Evolutionary conservation across 768 basidiomycete species (phyloP), one percentile per base, ranked within the genome.

Genomic region (Multifurca ochricompacta): DNA sequence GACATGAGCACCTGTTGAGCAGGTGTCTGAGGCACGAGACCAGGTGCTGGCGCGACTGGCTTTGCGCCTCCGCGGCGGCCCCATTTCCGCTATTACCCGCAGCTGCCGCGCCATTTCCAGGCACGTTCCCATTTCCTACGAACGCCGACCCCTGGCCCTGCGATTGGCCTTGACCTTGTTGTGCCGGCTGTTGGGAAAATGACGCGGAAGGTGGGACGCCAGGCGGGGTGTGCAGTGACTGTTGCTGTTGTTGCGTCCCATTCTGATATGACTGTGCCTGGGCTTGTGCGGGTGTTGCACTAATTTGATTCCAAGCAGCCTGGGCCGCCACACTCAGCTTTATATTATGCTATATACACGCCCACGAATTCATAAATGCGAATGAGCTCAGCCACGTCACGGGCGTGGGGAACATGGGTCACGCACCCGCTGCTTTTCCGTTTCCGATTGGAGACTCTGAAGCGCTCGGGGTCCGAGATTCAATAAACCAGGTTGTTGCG

Each of bases 381-480:
- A 31, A 37, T 50, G 23, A 59, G 48, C 49, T 39, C 46, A 46
- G 56, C 45, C 48, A 47, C 51, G 56, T 47, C 42, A 54, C 30
- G 32, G 6, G 59, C 42, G 36, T 35, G 43, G 21, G 37, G 43
- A 40, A 27, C 18, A 37, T 13, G n/a, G 30, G 32, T 51, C 30
- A 77, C 83, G 70, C 70, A 86, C 84, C 74, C 86, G 77, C 58
- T 66, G 65, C 64, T 88, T 87, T 63, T 87, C 87, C 16, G 77
- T 71, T 51, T 89, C 87, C 18, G 76, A 71, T 68, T 79, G 80
- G 54, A 79, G 77, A 6, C 63, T 61, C 28, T 66, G 66, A 44
- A 66, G 37, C 64, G 67, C 61, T 68, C 74, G 55, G 65, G 73
- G 68, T 19, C 68, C 68, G 51, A 78, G 59, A 54, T 84, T 87